Evolutionary conservation across 1,139 yeast species (phyloP), one percentile per base, ranked within the genome.

Genomic region (Nakaseomyces kungkrabaensis): DNA sequence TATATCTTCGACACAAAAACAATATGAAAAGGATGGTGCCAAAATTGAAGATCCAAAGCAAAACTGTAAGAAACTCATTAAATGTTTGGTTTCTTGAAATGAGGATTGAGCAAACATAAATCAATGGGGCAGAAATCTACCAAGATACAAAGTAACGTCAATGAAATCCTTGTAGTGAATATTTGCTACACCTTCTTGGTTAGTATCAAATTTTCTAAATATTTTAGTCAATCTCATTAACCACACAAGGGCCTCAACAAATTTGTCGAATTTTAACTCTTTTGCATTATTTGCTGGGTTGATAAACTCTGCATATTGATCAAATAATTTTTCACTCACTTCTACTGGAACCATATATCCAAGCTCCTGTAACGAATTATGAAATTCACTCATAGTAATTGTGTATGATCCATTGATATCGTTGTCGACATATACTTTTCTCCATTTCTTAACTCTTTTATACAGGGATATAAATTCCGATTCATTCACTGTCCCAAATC

Each of bases 241-340:
- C 74, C 86, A 84, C 34, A 86, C 85, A 57, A 88, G 74, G 50
- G 86, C 75, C 62, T 87, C 95, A 43, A 87, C 89, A 67, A 87
- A 87, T 64, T 81, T 76, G 66, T 88, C 96, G 65, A 87, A 88
- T 54, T 85, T 81, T 65, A 87, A 72, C 55, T 78, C 82, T 25
- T 81, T 82, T 4, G 74, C 75, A 41, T 68, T 66, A 40, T 66
- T 57, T 52, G 53, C 53, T 13, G 57, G 57, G 44, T 61, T 60
- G 22, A 61, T 55, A 40, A 60, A 63, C 44, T 65, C 68, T 3
- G 68, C 62, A 53, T 61, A 66, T 43, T 63, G 67, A 40, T 65
- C 68, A 50, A 66, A 66, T 17, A 66, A 49, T 36, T 62, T 64
- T 45, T 65, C 69, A 45, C 63, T 58, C 1, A 62, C 61, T 46